Evolutionary conservation across 768 basidiomycete species (phyloP).

Genomic region (Rhodocollybia butyracea): DNA sequence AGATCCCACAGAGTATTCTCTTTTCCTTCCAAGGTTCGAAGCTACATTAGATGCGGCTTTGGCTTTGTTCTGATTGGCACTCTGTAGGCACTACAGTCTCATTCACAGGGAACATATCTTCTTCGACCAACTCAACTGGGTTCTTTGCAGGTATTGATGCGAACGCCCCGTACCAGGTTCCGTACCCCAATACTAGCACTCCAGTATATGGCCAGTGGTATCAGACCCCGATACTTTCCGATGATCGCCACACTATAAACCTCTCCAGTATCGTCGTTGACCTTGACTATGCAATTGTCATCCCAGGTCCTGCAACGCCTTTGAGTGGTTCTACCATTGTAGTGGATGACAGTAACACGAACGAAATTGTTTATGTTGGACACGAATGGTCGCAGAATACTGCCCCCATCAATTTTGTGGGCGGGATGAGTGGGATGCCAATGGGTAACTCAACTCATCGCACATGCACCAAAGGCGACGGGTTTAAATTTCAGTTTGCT

Average conservation of each 20-base stretch:
- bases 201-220: slow-evolving; percentile 1
- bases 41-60: background rate
- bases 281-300: slow-evolving; percentile 2
- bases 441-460: slow-evolving; percentile 4
- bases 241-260: background rate
- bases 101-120: background rate
- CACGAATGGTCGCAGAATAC: background rate
- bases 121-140: background rate
- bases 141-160: background rate
- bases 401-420: background rate
- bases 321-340: background rate
- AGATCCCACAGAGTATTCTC: background rate
- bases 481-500: background rate
- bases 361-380: background rate
- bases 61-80: background rate
- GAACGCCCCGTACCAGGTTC: background rate
- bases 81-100: background rate
- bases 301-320: background rate
- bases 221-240: background rate
- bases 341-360: background rate
- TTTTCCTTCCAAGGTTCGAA: background rate
- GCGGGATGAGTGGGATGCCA: background rate
- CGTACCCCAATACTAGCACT: background rate
- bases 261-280: background rate
- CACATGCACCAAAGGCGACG: background rate